Percentiles rank a stretch among this genome's conserved stretches.
Conservation (phyloP, 163 green algal species). For the Volvox carteri region DNA sequence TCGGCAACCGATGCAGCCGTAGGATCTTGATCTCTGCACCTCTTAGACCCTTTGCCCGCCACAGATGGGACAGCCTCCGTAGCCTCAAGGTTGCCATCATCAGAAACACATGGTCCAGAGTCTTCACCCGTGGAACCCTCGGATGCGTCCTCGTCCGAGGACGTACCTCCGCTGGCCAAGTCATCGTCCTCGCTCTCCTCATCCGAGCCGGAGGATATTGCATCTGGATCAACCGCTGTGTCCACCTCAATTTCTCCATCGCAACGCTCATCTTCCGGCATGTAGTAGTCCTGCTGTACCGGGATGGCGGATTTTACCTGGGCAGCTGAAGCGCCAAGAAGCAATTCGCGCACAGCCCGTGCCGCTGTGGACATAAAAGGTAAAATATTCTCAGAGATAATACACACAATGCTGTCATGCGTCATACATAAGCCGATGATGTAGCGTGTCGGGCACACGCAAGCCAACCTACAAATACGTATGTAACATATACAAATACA, state of each 20-base stretch:
- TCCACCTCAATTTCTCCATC: conserved; percentile 25
- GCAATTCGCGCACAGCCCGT: conserved; percentile 65
- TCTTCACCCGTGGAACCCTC: background rate
- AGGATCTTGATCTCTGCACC: too few species aligned
- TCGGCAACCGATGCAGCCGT: conserved; percentile 7
- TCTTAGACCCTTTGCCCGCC: too few species aligned
- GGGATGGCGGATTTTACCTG: conserved; percentile 76
- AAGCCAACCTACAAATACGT: too few species aligned
- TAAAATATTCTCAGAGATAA: too few species aligned
- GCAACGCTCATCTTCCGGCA: conserved; percentile 76
- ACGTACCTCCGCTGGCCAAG: conserved; percentile 38
- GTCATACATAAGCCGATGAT: too few species aligned
- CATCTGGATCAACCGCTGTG: conserved; percentile 14
- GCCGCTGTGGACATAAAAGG: conserved; percentile 56
- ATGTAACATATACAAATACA: too few species aligned
- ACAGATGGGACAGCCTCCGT: background rate
- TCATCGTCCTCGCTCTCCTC: conserved; percentile 70
- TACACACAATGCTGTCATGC: too few species aligned
- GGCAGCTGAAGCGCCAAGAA: conserved; percentile 62
- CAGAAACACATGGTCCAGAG: background rate
- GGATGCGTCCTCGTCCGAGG: background rate
- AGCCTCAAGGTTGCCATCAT: background rate
- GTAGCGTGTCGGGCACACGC: too few species aligned
- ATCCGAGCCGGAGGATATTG: background rate
- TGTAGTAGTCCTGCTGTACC: conserved; percentile 81